A percentile compares a stretch with the other conserved stretches of the same genome.
These are phyloP conservation scores for Backusella morwellensis DNA, from an alignment of 192 early-diverging fungal genomes.

Conservation along the genomic window DNA sequence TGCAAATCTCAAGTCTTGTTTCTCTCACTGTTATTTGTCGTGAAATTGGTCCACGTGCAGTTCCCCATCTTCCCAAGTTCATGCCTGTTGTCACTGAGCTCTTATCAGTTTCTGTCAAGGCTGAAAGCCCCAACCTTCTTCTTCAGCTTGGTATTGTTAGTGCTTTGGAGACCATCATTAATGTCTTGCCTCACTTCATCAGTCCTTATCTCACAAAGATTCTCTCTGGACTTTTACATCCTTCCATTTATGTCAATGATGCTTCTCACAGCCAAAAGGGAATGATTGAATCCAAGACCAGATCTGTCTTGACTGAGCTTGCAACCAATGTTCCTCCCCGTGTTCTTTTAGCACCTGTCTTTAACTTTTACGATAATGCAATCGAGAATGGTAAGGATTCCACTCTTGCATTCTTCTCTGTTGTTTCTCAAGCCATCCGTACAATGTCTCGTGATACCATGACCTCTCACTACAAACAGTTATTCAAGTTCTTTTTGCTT, in stretches of 20 bases:
- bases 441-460: conserved; percentile 66
- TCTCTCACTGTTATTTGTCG: conserved; percentile 57
- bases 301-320: conserved; percentile 47
- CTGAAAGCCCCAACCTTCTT: conserved; percentile 42
- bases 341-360: conserved; percentile 60
- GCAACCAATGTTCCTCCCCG: conserved; percentile 60
- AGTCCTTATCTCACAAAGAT: conserved; percentile 68
- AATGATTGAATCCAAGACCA: conserved; percentile 39
- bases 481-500: conserved; percentile 86
- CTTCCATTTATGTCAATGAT: conserved; percentile 39
- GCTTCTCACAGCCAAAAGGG: conserved; percentile 37
- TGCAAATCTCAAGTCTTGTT: conserved; percentile 54
- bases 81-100: conserved; percentile 74
- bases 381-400: conserved; percentile 54
- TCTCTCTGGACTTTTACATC: conserved; percentile 53
- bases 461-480: conserved; percentile 68
- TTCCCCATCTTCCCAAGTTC: conserved; percentile 81
- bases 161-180: conserved; percentile 56
- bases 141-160: conserved; percentile 55
- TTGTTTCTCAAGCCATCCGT: conserved; percentile 64
- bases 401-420: conserved; percentile 60
- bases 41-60: conserved; percentile 73
- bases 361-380: conserved; percentile 45
- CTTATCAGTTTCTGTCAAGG: conserved; percentile 41
- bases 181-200: conserved; percentile 71